Evolutionary conservation across 1,284 basidiomycete genomes (phyloP).

Genomic region (Rhizoctonia solani): DNA sequence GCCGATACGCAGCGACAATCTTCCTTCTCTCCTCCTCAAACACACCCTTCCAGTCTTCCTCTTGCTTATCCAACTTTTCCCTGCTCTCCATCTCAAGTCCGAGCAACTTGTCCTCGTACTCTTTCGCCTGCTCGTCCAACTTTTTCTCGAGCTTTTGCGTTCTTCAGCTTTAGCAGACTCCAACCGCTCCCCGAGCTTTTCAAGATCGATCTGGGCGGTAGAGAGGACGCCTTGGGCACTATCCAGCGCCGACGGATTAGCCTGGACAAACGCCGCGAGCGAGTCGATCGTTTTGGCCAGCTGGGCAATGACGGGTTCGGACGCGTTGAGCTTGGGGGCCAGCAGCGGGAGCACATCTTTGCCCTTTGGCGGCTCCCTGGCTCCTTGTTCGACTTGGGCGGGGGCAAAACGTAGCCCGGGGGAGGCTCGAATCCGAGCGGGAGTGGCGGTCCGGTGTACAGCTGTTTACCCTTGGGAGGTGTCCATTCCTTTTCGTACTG

Average conservation of each 20-base stretch:
- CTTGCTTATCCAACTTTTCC: conserved; percentile 83
- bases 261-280: conserved; percentile 80
- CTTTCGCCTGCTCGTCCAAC: conserved; percentile 79
- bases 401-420: conserved; percentile 74
- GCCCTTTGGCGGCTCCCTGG: conserved; percentile 42
- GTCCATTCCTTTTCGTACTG: conserved; percentile 34
- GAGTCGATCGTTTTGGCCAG: conserved; percentile 93
- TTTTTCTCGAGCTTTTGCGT: conserved; percentile 73
- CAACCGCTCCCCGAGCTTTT: conserved; percentile 76
- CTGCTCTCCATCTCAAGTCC: conserved; percentile 83
- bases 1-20: conserved; percentile 79
- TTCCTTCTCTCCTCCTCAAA: conserved; percentile 80
- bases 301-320: conserved; percentile 89
- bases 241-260: conserved; percentile 66
- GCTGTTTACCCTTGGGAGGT: conserved; percentile 48
- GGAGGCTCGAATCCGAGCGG: conserved; percentile 91
- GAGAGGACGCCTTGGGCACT: conserved; percentile 72
- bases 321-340: conserved; percentile 70
- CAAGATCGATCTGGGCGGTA: conserved; percentile 81
- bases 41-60: conserved; percentile 82
- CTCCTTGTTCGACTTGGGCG: conserved; percentile 49
- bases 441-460: conserved; percentile 69
- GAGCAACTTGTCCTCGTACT: conserved; percentile 83
- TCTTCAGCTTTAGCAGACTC: conserved; percentile 84
- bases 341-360: conserved; percentile 70